Evolutionary conservation across 177 flowering plant genomes (phyloP).

Genomic region (Telopea speciosissima): DNA sequence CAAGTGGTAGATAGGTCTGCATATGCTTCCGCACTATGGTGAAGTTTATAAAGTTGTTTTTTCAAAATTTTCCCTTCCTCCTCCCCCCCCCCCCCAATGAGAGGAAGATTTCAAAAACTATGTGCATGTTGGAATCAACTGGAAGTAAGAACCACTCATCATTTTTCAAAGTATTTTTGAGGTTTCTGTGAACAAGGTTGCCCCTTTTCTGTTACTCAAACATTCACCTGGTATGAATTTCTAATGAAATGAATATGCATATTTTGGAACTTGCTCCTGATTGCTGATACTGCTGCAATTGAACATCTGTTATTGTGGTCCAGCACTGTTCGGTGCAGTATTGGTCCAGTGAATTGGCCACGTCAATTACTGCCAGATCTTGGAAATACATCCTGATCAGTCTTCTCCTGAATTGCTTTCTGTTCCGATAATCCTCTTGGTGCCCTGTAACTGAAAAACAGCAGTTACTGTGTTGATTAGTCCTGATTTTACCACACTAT

Average conservation of each 20-base stretch:
- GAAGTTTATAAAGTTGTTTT: no score
- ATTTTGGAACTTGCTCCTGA: not conserved
- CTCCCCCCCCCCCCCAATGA: no score
- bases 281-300: not conserved
- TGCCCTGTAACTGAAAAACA: no score
- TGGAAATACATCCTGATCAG: not conserved
- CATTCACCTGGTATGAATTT: not conserved
- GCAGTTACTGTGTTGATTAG: no score
- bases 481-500: no score
- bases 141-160: not conserved
- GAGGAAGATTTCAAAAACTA: not conserved
- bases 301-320: not conserved
- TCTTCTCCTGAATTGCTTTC: no score
- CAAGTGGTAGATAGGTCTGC: no score
- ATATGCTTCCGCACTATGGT: no score
- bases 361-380: not conserved
- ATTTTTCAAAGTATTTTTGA: no score
- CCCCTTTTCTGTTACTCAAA: not conserved
- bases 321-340: not conserved
- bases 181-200: not conserved
- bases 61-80: no score
- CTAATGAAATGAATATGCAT: not conserved
- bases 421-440: no score
- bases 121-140: not conserved
- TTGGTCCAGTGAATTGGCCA: not conserved